Conservation (phyloP, 495 filamentous ascomycete species). For the Penicillium lagena region DNA sequence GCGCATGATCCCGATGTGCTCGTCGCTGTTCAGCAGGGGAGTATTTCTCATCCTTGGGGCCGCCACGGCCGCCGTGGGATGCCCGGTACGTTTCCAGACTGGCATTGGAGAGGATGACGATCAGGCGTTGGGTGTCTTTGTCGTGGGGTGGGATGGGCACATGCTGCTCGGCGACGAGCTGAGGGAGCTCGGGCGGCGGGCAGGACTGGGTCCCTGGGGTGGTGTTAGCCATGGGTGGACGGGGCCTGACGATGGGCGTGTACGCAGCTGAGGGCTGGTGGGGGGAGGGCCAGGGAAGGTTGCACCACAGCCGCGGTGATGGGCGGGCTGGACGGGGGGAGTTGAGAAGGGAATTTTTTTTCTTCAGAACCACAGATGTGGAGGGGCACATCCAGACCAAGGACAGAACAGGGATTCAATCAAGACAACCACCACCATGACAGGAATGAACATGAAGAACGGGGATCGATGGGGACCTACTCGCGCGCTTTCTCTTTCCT, state of each 20-base stretch:
- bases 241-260: too few relatives aligned
- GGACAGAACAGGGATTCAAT: too few relatives aligned
- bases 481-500: slow-evolving; percentile 44
- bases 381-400: too few relatives aligned
- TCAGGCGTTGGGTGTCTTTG: slow-evolving; percentile 82
- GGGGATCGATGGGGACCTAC: slow-evolving; percentile 22
- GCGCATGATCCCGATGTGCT: slow-evolving; percentile 97
- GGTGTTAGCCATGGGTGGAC: too few relatives aligned
- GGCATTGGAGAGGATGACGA: slow-evolving; percentile 94
- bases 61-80: slow-evolving; percentile 61
- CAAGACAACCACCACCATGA: too few relatives aligned
- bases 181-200: slow-evolving; percentile 82
- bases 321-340: neutral
- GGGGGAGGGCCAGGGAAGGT: neutral
- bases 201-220: slow-evolving; percentile 79
- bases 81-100: slow-evolving; percentile 96
- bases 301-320: neutral
- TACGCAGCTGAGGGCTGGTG: neutral
- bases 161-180: slow-evolving; percentile 89
- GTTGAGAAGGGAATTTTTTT: too few relatives aligned
- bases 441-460: neutral
- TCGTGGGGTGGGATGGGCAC: slow-evolving; percentile 75
- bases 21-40: slow-evolving; percentile 92
- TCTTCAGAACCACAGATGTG: too few relatives aligned
- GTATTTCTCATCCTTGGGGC: slow-evolving; percentile 83